These are phyloP conservation scores for Lentithecium fluviatile DNA, from an alignment of 495 filamentous ascomycete species.

Conservation along the genomic window DNA sequence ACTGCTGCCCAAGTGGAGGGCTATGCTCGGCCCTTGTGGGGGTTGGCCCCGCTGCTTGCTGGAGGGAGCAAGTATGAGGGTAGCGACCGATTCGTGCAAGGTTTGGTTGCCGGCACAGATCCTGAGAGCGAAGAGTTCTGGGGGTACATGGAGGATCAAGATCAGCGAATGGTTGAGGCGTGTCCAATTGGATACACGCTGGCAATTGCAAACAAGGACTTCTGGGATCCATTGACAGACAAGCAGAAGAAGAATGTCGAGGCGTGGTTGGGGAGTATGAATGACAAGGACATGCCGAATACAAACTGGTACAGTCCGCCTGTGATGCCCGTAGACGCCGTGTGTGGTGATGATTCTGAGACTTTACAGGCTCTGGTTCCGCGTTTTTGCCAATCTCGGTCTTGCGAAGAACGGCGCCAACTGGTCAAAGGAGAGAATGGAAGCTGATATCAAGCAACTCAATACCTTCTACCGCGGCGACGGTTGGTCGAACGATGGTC, in stretches of 20 bases:
- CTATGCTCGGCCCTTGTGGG: conserved; percentile 72
- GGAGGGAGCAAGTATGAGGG: conserved; percentile 63
- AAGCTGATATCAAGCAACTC: conserved; percentile 71
- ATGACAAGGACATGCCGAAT: conserved; percentile 68
- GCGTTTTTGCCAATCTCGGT: conserved; percentile 78
- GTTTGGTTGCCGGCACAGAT: conserved; percentile 66
- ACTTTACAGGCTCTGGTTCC: conserved; percentile 69
- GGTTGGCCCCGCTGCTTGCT: conserved; percentile 64
- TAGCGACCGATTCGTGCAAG: conserved; percentile 63
- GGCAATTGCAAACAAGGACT: conserved; percentile 58
- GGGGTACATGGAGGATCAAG: conserved; percentile 68
- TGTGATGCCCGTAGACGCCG: not conserved
- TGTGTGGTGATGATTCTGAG: conserved; percentile 6
- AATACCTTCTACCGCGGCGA: conserved; percentile 76
- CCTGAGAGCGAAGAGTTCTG: conserved; percentile 67
- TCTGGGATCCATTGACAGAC: conserved; percentile 65
- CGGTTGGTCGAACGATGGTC: conserved; percentile 79
- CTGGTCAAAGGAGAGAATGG: conserved; percentile 63
- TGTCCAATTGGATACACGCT: conserved; percentile 68
- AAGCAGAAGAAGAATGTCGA: conserved; percentile 61
- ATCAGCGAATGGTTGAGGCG: conserved; percentile 85
- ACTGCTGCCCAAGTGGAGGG: conserved; percentile 76
- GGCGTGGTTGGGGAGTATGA: conserved; percentile 68
- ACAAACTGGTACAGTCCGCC: conserved; percentile 52
- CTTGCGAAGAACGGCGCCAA: conserved; percentile 67